Percentiles rank a stretch among this genome's conserved stretches.
These are phyloP conservation scores for Trichomonascaceae sp. DNA, from an alignment of 1,139 yeast genomes.

Conservation along the genomic window DNA sequence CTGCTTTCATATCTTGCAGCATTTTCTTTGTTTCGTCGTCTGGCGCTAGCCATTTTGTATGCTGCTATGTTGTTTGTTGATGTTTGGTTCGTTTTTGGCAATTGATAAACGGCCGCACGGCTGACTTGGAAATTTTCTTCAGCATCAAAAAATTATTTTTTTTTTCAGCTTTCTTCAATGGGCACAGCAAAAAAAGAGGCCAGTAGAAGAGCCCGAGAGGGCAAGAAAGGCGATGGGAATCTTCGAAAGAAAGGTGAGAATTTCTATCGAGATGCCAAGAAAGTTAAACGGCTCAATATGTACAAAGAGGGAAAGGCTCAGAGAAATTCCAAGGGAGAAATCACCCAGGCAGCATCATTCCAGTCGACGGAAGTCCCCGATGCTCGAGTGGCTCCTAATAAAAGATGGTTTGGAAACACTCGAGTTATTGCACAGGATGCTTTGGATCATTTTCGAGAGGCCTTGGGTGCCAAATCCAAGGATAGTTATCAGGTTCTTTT, in stretches of 20 bases:
- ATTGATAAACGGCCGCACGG: constrained; percentile 1
- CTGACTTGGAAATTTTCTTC: not conserved
- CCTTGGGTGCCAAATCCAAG: constrained; percentile 78
- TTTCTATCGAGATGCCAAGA: constrained; percentile 87
- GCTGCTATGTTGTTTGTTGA: constrained; percentile 4
- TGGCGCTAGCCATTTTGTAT: not conserved
- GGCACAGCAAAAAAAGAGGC: constrained; percentile 92
- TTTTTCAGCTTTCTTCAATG: constrained; percentile 43
- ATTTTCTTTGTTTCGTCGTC: not conserved
- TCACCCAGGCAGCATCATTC: constrained; percentile 77
- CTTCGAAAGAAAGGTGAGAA: constrained; percentile 94
- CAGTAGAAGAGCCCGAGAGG: constrained; percentile 75
- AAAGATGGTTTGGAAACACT: constrained; percentile 97
- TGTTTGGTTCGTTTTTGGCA: not conserved
- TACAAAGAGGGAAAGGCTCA: constrained; percentile 86
- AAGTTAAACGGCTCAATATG: constrained; percentile 86
- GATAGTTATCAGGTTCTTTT: constrained; percentile 86
- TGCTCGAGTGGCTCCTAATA: constrained; percentile 93
- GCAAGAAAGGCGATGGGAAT: constrained; percentile 73
- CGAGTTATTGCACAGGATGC: constrained; percentile 98
- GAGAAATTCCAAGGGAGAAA: constrained; percentile 81
- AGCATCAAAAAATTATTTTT: not conserved
- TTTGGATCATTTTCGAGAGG: constrained; percentile 85
- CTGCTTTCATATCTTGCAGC: not conserved
- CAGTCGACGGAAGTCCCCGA: constrained; percentile 84